phyloP scores from a whole-genome alignment of 2,329 filamentous ascomycete genomes.

The Didymella glomerata region DNA sequence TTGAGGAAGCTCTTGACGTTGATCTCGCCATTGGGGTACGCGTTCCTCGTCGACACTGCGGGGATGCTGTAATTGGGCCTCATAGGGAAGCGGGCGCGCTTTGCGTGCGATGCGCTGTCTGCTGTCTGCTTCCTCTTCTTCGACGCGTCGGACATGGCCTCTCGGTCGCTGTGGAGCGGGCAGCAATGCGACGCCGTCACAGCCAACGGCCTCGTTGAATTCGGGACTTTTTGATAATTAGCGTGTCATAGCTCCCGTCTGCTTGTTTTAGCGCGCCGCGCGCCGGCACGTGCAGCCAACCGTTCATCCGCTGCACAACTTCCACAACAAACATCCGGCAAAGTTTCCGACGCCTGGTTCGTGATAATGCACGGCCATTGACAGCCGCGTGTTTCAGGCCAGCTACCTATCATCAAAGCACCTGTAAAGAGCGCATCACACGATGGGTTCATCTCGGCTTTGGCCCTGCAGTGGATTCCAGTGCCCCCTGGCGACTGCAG shows the following conservation, averaged over 20 bases:
- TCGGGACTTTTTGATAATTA: constrained; percentile 15
- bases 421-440: constrained; percentile 18
- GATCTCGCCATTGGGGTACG: constrained; percentile 76
- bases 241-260: constrained; percentile 21
- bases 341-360: constrained; percentile 6
- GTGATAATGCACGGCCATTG: constrained; percentile 12
- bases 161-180: constrained; percentile 18
- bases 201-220: constrained; percentile 23
- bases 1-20: constrained; percentile 85
- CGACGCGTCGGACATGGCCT: constrained; percentile 25
- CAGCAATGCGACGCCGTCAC: constrained; percentile 20
- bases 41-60: constrained; percentile 51
- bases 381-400: constrained; percentile 20
- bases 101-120: constrained; percentile 24
- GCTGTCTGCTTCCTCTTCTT: constrained; percentile 38
- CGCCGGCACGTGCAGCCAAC: constrained; percentile 25
- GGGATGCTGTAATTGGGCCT: constrained; percentile 41
- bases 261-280: constrained; percentile 14
- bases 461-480: constrained; percentile 17
- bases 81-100: constrained; percentile 41
- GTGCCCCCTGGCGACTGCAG: constrained; percentile 33
- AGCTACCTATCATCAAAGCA: constrained; percentile 15
- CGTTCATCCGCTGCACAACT: constrained; percentile 24
- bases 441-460: constrained; percentile 19
- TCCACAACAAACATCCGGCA: constrained; percentile 17